Percentiles rank a stretch among this genome's conserved stretches.
Evolutionary conservation across 176 grass and related monocot genomes (phyloP).

Genomic region (Triticum urartu): DNA sequence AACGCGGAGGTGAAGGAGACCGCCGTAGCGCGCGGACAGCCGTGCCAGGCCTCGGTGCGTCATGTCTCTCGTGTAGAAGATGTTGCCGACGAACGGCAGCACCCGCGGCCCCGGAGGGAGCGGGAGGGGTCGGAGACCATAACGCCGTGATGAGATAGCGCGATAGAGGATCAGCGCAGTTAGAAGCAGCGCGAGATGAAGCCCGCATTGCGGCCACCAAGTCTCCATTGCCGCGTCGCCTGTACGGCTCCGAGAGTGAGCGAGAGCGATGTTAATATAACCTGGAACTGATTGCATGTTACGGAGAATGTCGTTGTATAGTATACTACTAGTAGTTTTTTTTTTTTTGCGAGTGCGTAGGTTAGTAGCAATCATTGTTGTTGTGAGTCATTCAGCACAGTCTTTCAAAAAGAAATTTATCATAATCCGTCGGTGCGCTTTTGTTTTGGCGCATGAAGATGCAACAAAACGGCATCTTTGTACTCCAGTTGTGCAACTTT

Average conservation of each 20-base stretch:
- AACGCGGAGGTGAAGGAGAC: slow-evolving; percentile 37
- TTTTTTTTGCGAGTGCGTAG: no score
- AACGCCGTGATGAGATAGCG: not conserved
- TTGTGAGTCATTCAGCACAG: no score
- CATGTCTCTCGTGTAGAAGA: slow-evolving; percentile 41
- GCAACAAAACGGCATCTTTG: no score
- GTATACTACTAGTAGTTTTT: no score
- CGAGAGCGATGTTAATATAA: no score
- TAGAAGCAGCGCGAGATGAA: not conserved
- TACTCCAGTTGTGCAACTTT: no score
- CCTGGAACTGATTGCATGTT: no score
- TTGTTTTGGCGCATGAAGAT: no score
- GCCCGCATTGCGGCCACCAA: not conserved
- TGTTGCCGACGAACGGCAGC: slow-evolving; percentile 47
- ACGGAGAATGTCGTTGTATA: no score
- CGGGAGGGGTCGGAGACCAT: not conserved
- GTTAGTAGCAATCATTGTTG: no score
- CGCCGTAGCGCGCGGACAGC: slow-evolving; percentile 38
- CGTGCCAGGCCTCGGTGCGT: slow-evolving; percentile 43
- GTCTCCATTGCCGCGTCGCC: not conserved
- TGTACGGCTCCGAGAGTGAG: not conserved
- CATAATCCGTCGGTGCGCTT: no score
- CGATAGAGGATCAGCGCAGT: not conserved
- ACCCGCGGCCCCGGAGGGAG: slow-evolving; percentile 38
- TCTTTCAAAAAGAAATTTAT: no score